These are phyloP conservation scores for Iris pallida DNA, from an alignment of 116 monocot genomes.

Conservation along the genomic window DNA sequence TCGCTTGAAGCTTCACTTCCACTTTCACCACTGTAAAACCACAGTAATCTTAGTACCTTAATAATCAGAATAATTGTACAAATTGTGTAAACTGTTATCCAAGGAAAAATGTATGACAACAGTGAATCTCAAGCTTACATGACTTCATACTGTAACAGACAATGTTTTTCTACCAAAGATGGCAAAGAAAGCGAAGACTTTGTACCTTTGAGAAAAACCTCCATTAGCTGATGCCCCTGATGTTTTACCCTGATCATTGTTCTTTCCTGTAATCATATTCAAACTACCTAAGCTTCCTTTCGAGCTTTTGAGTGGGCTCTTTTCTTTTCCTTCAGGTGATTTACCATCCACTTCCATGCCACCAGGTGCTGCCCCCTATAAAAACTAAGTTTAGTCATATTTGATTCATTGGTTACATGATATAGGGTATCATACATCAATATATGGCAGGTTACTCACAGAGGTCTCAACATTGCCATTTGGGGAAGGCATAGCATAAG, in stretches of 20 bases:
- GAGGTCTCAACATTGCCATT: slow-evolving; percentile 66
- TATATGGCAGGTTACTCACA: slow-evolving; percentile 54
- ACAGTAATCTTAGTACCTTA: neutral
- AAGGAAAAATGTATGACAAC: slow-evolving; percentile 1
- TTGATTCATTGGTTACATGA: neutral
- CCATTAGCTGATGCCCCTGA: slow-evolving; percentile 70
- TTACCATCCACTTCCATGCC: slow-evolving; percentile 62
- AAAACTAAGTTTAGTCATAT: slow-evolving; percentile 8
- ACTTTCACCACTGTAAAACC: slow-evolving; percentile 63
- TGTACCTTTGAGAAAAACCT: slow-evolving; percentile 71
- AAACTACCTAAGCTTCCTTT: slow-evolving; percentile 85
- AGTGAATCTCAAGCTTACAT: neutral
- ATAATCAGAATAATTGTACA: neutral
- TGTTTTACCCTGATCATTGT: slow-evolving; percentile 54
- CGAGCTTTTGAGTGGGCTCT: slow-evolving; percentile 60
- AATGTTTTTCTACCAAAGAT: neutral
- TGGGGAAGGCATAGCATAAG: slow-evolving; percentile 64
- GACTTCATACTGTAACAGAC: too few species aligned
- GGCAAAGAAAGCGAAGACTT: too few species aligned
- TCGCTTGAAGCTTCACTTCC: slow-evolving; percentile 94
- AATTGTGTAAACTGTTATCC: neutral
- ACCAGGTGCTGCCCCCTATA: slow-evolving; percentile 54
- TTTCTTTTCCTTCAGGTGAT: slow-evolving; percentile 67
- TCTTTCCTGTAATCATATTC: slow-evolving; percentile 89
- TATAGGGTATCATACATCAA: neutral